phyloP scores from a whole-genome alignment of 2,329 filamentous ascomycete species.

The Claviceps purpurea region DNA sequence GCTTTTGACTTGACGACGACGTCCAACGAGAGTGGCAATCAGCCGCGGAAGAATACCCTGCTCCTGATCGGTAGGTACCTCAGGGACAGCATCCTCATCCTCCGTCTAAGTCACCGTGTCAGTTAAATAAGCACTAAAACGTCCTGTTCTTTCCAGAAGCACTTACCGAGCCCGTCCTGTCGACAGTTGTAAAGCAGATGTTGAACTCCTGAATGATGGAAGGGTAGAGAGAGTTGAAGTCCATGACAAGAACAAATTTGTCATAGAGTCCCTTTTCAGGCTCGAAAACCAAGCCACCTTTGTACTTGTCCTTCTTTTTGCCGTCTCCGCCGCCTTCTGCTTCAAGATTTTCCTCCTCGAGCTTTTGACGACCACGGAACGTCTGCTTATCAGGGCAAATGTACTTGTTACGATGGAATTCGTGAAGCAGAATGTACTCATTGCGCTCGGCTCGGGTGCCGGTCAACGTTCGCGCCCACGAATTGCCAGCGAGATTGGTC shows the following conservation, averaged over 20 bases:
- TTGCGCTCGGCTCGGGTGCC: slow-evolving; percentile 95
- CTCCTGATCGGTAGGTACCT: slow-evolving; percentile 65
- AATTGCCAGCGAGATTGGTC: slow-evolving; percentile 94
- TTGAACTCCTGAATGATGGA: slow-evolving; percentile 99
- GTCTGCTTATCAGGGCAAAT: slow-evolving; percentile 93
- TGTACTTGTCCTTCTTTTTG: slow-evolving; percentile 99
- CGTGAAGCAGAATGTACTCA: slow-evolving; percentile 96
- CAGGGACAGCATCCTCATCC: slow-evolving; percentile 78
- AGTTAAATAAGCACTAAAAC: slow-evolving; percentile 14
- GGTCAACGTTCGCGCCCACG: slow-evolving; percentile 90
- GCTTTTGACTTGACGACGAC: slow-evolving; percentile 83
- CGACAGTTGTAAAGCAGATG: slow-evolving; percentile 97
- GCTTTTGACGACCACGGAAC: slow-evolving; percentile 60
- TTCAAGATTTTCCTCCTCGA: slow-evolving; percentile 55
- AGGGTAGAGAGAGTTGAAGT: slow-evolving; percentile 97
- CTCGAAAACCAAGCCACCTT: slow-evolving; percentile 96
- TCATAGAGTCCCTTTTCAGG: slow-evolving; percentile 96
- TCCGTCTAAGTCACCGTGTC: slow-evolving; percentile 28
- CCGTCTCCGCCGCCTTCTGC: slow-evolving; percentile 55
- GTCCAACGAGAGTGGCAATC: slow-evolving; percentile 80
- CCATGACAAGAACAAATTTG: slow-evolving; percentile 97
- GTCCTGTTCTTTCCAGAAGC: background rate
- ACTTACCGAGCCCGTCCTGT: slow-evolving; percentile 58
- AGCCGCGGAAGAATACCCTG: slow-evolving; percentile 81
- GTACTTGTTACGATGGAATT: slow-evolving; percentile 93